These are phyloP conservation scores for Hygrocybe coccinea DNA, from an alignment of 768 basidiomycete genomes.

Conservation along the genomic window DNA sequence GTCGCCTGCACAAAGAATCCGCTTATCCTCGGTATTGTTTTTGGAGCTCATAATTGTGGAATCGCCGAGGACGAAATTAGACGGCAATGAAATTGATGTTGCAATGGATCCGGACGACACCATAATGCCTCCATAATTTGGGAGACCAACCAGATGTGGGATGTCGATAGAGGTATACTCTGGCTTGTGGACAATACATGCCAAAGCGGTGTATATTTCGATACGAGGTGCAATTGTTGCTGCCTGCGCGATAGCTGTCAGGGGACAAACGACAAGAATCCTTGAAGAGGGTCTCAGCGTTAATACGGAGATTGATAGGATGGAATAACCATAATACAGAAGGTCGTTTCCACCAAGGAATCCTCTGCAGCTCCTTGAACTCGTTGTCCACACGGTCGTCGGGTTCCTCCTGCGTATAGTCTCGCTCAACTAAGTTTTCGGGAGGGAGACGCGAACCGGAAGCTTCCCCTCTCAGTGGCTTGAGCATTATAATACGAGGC, in stretches of 20 bases:
- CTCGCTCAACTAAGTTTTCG: neutral
- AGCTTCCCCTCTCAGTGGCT: no score
- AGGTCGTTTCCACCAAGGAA: conserved; percentile 72
- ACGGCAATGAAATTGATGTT: neutral
- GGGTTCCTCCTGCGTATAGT: neutral
- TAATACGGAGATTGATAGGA: neutral
- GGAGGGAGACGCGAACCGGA: no score
- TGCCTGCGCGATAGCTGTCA: conserved; percentile 51
- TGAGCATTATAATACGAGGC: no score
- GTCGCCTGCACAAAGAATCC: conserved; percentile 52
- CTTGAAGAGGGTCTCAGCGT: conserved; percentile 33
- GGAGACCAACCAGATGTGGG: conserved; percentile 12
- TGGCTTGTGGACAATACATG: conserved; percentile 62
- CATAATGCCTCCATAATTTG: no score
- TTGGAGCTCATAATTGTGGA: neutral
- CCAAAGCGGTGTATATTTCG: conserved; percentile 70
- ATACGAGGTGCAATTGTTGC: conserved; percentile 65
- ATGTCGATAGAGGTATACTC: conserved; percentile 39
- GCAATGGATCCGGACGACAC: no score
- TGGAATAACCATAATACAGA: conserved; percentile 64
- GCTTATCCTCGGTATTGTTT: neutral
- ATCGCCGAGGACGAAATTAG: neutral
- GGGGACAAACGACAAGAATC: conserved; percentile 51
- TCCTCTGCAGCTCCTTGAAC: neutral
- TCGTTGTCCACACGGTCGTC: neutral